Base-by-base conservation (phyloP, 768 basidiomycete genomes). In the Termitomyces bulborhizus region DNA sequence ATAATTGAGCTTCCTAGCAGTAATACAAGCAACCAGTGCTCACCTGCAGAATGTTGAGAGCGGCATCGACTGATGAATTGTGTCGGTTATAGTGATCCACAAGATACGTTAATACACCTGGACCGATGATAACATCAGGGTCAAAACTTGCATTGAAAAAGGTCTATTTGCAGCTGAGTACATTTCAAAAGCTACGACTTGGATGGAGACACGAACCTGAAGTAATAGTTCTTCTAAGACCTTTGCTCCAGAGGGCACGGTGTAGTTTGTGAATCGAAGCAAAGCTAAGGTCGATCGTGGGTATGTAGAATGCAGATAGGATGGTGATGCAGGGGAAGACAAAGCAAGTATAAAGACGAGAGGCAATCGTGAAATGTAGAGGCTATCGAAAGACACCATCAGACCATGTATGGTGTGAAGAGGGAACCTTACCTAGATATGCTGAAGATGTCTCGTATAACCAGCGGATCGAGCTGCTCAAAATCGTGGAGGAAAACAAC, bases 401-500 rank as follows among this genome's bases (percentile, higher is more conserved):
- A 50, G 11, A 9, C 15, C 27, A 26, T 37, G 34, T 4, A 6
- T 8, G 5, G 18, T 43, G 5, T 3, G 44, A 12, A 31, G 32
- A 21, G 18, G 41, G 39, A n/a, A n/a, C 12, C 31, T 12, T 57
- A 84, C 88, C 85, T 88, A 73, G 79, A 87, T 36, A 90, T 83
- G 51, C 85, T 77, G 41, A 90, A 80, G 16, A 90, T 62, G 61
- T 91, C 88, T 62, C 85, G 81, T 46, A 91, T 66, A 2, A 90
- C 75, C 1, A 59, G 52, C 0, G 80, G 69, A 53, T 88, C 86
- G 47, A 88, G 80, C 63, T 84, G 81, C 62, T 91, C 89, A 59
- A 92, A 89, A 54, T 88, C 84, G 54, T 89, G 86, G 21, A 91
- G 62, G 12, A 90, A 62, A 8, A 87, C 71, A 24, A 84, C 74